Conservation (phyloP, 2,329 filamentous ascomycete species). For the Akanthomyces muscarius region DNA sequence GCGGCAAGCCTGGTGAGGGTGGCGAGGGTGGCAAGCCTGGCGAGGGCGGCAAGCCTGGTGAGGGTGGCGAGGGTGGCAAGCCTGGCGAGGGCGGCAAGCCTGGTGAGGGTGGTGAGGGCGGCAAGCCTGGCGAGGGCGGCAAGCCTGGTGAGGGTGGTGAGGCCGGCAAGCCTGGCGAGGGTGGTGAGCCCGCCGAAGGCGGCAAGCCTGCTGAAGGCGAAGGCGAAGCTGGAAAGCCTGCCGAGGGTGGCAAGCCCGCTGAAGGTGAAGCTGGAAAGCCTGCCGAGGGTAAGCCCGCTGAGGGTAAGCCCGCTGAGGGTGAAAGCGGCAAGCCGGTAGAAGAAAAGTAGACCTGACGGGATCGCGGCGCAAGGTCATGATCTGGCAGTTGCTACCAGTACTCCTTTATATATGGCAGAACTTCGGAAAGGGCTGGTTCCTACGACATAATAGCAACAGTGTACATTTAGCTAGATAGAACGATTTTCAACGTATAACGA, state of each 20-base stretch:
- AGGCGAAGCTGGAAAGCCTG: not conserved
- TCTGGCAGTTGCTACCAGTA: not conserved
- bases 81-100: not conserved
- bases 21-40: not conserved
- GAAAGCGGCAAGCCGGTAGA: not conserved
- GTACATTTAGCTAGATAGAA: not conserved
- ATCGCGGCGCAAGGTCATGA: too few species aligned
- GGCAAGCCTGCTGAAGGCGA: not conserved
- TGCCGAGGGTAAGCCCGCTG: not conserved
- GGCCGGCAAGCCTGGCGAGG: not conserved
- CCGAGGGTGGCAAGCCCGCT: not conserved
- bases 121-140: not conserved
- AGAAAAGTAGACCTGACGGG: not conserved
- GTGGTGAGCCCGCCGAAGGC: not conserved
- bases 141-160: not conserved
- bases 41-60: not conserved
- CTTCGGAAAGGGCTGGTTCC: not conserved
- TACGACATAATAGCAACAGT: not conserved
- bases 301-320: not conserved
- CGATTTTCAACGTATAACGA: too few species aligned
- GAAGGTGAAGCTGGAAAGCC: not conserved
- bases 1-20: too few species aligned
- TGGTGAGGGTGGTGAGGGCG: not conserved
- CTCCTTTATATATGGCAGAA: not conserved
- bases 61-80: not conserved